These are phyloP conservation scores for Gynandropsis gynandra DNA, from an alignment of 345 rosid genomes.

Conservation along the genomic window DNA sequence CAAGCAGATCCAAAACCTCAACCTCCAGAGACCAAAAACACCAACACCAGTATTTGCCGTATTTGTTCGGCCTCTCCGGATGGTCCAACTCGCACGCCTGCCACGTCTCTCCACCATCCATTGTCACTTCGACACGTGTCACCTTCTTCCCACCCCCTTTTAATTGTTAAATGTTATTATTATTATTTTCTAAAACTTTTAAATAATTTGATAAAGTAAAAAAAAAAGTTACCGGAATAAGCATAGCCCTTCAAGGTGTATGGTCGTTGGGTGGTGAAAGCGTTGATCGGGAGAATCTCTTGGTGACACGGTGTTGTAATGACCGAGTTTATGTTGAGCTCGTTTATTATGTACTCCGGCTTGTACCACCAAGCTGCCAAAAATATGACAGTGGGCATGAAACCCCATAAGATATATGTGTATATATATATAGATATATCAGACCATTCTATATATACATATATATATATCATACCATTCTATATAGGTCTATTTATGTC, in stretches of 20 bases:
- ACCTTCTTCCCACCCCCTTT: conserved; percentile 91
- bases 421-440: too few relatives aligned
- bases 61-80: conserved; percentile 62
- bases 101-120: conserved; percentile 93
- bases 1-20: conserved; percentile 61
- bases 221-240: conserved; percentile 50
- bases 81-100: conserved; percentile 59
- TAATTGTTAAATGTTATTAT: too few relatives aligned
- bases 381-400: too few relatives aligned
- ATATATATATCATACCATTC: too few relatives aligned
- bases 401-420: too few relatives aligned
- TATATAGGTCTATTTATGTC: too few relatives aligned
- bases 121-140: conserved; percentile 80
- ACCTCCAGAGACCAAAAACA: conserved; percentile 89
- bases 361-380: conserved; percentile 91
- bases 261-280: conserved; percentile 80
- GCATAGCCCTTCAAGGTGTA: conserved; percentile 75
- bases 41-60: conserved; percentile 87
- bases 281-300: conserved; percentile 75
- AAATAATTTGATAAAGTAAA: neutral
- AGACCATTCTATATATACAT: too few relatives aligned
- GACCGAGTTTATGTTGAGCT: conserved; percentile 82
- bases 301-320: conserved; percentile 81
- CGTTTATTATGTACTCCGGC: conserved; percentile 80
- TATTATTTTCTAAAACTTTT: too few relatives aligned